Conservation (phyloP, 2,329 filamentous ascomycete species). For the Ophiocordyceps camponoti-floridani region DNA sequence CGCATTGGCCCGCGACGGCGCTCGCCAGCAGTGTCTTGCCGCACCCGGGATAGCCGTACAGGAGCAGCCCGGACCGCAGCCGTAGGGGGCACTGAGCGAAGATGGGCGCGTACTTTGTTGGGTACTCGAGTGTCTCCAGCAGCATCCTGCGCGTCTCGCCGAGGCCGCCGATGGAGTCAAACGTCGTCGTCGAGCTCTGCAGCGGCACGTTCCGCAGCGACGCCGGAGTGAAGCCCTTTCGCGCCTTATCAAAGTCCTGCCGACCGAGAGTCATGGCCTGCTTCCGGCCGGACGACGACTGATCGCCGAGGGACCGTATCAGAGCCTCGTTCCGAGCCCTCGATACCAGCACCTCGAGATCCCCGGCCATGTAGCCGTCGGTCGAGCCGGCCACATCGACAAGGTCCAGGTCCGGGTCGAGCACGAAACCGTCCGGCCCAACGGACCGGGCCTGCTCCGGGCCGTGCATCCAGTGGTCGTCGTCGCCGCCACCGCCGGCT, state of each 20-base stretch:
- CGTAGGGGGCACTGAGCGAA: constrained; percentile 91
- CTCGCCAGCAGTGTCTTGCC: constrained; percentile 92
- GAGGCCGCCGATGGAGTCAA: constrained; percentile 80
- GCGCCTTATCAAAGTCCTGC: constrained; percentile 64
- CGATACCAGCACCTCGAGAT: constrained; percentile 69
- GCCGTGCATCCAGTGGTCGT: constrained; percentile 60
- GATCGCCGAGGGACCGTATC: constrained; percentile 55
- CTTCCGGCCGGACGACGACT: constrained; percentile 18
- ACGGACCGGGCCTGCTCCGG: constrained; percentile 28
- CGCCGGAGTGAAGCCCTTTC: constrained; percentile 86
- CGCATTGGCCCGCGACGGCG: constrained; percentile 93
- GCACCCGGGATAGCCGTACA: constrained; percentile 91
- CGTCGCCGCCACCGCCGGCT: constrained; percentile 24
- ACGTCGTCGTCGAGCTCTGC: constrained; percentile 83
- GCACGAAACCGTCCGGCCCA: constrained; percentile 43
- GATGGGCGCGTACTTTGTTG: constrained; percentile 93
- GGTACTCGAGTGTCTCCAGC: constrained; percentile 88
- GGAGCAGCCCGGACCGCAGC: constrained; percentile 77
- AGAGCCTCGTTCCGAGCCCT: constrained; percentile 83
- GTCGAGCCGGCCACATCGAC: constrained; percentile 86
- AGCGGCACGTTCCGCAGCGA: constrained; percentile 88
- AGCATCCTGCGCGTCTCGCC: constrained; percentile 76
- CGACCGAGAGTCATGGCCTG: constrained; percentile 44
- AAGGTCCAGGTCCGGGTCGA: constrained; percentile 69
- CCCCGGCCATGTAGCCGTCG: constrained; percentile 95